phyloP scores from a whole-genome alignment of 108 stramenopile genomes.

The Skeletonema marinoi region DNA sequence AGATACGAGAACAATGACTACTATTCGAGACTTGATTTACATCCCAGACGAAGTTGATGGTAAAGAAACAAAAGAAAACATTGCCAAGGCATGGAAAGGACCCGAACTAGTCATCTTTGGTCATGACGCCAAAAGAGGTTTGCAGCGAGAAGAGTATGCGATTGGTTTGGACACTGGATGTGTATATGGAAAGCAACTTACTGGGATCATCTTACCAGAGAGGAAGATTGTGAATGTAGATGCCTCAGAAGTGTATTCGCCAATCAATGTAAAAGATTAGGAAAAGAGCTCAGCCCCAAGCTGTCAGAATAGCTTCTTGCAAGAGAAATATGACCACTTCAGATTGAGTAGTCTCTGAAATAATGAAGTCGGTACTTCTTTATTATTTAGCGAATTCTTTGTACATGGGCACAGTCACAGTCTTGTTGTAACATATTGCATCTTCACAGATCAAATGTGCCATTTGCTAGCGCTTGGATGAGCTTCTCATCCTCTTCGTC shows the following conservation, averaged over 20 bases:
- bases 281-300: too few relatives aligned
- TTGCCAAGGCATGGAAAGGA: conserved; percentile 61
- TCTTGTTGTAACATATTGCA: too few relatives aligned
- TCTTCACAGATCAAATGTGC: background rate
- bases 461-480: background rate
- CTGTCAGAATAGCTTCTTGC: conserved; percentile 3
- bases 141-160: conserved; percentile 67
- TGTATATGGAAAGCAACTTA: conserved; percentile 82
- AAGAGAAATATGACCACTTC: too few relatives aligned
- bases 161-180: conserved; percentile 92
- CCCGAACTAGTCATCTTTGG: conserved; percentile 84
- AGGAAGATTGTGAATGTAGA: conserved; percentile 63
- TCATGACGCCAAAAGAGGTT: conserved; percentile 87
- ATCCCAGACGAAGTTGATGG: background rate
- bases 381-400: background rate
- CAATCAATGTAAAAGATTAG: conserved; percentile 30
- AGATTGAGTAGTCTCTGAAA: background rate
- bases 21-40: conserved; percentile 49
- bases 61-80: background rate
- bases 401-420: too few relatives aligned
- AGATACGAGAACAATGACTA: conserved; percentile 53
- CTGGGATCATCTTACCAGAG: conserved; percentile 80
- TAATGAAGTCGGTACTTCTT: background rate
- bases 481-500: background rate
- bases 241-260: conserved; percentile 40